Evolutionary conservation across 345 rosid genomes (phyloP).

Genomic region (Gynandropsis gynandra): DNA sequence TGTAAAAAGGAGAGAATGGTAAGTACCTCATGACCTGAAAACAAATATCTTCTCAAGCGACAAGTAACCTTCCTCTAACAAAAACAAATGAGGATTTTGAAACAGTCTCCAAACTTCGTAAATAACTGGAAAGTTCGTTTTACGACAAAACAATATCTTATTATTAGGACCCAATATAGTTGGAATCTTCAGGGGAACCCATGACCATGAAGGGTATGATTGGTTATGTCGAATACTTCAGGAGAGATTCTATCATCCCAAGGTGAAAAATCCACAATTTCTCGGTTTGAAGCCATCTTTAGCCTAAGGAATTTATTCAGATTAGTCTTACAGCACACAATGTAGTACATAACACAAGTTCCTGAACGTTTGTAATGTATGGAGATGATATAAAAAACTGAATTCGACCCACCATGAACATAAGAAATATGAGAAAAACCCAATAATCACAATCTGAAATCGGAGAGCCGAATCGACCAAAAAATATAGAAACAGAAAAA

Average conservation of each 20-base stretch:
- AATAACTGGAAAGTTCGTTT: not conserved
- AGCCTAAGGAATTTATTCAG: too few relatives aligned
- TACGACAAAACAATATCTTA: constrained; percentile 26
- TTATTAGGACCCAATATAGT: constrained; percentile 29
- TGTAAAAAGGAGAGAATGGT: not conserved
- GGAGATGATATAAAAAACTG: too few relatives aligned
- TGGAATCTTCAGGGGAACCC: constrained; percentile 33
- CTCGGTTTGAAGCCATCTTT: constrained; percentile 21
- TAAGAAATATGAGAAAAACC: too few relatives aligned
- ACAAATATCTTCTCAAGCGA: constrained; percentile 49
- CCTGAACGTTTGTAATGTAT: too few relatives aligned
- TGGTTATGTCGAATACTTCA: constrained; percentile 37
- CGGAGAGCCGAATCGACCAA: too few relatives aligned
- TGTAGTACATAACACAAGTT: too few relatives aligned
- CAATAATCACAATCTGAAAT: too few relatives aligned
- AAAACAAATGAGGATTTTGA: constrained; percentile 1
- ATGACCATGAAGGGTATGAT: constrained; percentile 48
- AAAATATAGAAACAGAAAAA: too few relatives aligned
- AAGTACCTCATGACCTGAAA: constrained; percentile 36
- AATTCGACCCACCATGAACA: too few relatives aligned
- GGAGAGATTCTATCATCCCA: constrained; percentile 54
- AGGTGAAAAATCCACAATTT: constrained; percentile 23
- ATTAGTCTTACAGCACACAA: too few relatives aligned
- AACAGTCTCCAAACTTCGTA: not conserved
- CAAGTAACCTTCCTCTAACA: constrained; percentile 45